Base-by-base conservation (phyloP, 345 rosid species). In the Linum lewisii region DNA sequence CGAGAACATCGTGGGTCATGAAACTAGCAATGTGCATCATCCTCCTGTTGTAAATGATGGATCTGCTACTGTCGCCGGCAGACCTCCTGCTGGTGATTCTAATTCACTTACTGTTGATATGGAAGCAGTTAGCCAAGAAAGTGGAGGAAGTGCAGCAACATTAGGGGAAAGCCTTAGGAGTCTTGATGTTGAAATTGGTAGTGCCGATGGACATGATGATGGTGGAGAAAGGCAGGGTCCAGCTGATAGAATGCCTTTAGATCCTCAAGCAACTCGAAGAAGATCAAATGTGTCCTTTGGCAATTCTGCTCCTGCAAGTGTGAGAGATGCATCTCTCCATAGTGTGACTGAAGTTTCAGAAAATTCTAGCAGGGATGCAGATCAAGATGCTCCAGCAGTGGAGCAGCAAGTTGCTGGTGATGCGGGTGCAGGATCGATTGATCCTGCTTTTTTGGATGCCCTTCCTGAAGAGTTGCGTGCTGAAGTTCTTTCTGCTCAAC, bases 41-140 rank as follows among this genome's bases (percentile, higher is more conserved):
- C 47, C 70, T 59, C n/a, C 70, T 26, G 71, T 66, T 7, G 77
- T 80, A 52, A 25, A 61, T 59, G 90, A 68, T 55, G 73, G 67
- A 25, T 78, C 85, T 64, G 72, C 63, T 14, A 76, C 38, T 76
- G 72, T 79, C 67, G 85, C 73, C 54, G 69, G 66, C 69, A 71
- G 71, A 67, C 81, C 72, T 62, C 65, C 77, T 15, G 84, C 70
- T 20, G 66, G 64, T 25, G 84, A 78, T 66, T 52, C 85, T 61
- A 86, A 60, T 9, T 63, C 82, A n/a, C 93, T 78, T 55, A 77
- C 95, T 72, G 82, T 78, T 25, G 96, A 84, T 66, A 84, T 88
- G 93, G 98, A 92, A 77, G 96, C 98, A 10, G 91, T 88, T 62
- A 92, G 96, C 75, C 98, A 88, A 73, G 98, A 84, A 84, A 92